phyloP scores from a whole-genome alignment of 2,329 filamentous ascomycete genomes.

The Neophaeococcomyces aloes region DNA sequence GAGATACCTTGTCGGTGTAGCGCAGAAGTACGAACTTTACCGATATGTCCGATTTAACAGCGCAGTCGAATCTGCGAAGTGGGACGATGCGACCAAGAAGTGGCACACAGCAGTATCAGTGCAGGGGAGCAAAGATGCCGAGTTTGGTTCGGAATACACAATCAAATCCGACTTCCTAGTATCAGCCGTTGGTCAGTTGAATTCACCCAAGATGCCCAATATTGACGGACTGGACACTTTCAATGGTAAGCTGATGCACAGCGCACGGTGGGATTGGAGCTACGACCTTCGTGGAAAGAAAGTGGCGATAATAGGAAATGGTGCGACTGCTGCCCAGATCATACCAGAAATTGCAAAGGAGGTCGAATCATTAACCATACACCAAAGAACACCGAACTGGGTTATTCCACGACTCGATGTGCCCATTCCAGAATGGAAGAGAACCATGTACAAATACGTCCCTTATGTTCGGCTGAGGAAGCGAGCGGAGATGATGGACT shows the following conservation, averaged over 20 bases:
- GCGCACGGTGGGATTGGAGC: conserved; percentile 36
- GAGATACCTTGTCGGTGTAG: conserved; percentile 37
- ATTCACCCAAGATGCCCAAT: conserved; percentile 36
- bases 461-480: conserved; percentile 42
- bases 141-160: conserved; percentile 43
- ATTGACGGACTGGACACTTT: conserved; percentile 24
- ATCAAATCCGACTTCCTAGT: conserved; percentile 48
- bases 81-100: conserved; percentile 42
- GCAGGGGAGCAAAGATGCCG: conserved; percentile 43
- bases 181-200: conserved; percentile 50
- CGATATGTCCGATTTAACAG: conserved; percentile 51
- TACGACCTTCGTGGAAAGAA: conserved; percentile 45
- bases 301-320: conserved; percentile 51
- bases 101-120: conserved; percentile 35
- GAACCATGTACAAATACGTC: conserved; percentile 39
- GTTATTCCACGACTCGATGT: conserved; percentile 44
- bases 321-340: conserved; percentile 50
- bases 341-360: conserved; percentile 46
- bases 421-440: conserved; percentile 34
- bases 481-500: conserved; percentile 43
- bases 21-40: conserved; percentile 33
- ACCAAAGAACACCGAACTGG: conserved; percentile 52
- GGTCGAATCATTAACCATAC: conserved; percentile 42
- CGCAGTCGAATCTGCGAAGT: conserved; percentile 42
- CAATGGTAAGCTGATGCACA: conserved; percentile 25